Base-by-base conservation (phyloP, 352 stramenopile species). In the Pythium phragmitis region DNA sequence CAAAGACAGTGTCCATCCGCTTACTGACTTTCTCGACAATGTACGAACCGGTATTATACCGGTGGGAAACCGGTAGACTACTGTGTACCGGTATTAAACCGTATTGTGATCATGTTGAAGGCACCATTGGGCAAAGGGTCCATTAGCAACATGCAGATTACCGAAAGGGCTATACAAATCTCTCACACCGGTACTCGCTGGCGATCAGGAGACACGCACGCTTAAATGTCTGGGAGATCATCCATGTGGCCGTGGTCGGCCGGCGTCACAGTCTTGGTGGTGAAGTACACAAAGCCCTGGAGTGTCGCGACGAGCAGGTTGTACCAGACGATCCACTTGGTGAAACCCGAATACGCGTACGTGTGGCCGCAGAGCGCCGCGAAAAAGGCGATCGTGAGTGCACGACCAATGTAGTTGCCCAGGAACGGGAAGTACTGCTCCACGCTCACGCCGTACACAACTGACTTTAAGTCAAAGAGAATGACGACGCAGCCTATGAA, bases 391-490 rank as follows among this genome's bases (percentile, higher is more conserved):
- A 95, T 85, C 50, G 84, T 91, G 26, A 86, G 64, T 17, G 82
- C 84, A 26, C 86, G 86, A n/a, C 86, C 86, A 17, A 95, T 85
- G 68, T 93, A 93, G 67, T 92, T 95, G 66, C 84, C 82, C 11
- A 95, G 66, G 65, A 95, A 95, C n/a, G 86, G 86, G 47, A 95
- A 82, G 67, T 89, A 95, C 65, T 78, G 71, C 68, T 95, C 86
- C 55, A 95, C 74, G 51, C 82, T 92, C 57, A 95, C 69, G 57
- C 84, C 83, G 64, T 91, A 82, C 33, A 95, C 82, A 51, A 93
- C 74, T 14, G 82, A 89, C 71, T 95, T 95, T 46, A 95, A 72
- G 65, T 95, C 86, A 54, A 90, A 93, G 60, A 95, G 72, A 54
- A 95, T 89, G 60, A 91, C 77, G 4, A 69, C 70, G n/a, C 70